These are phyloP conservation scores for Senna siamea DNA, from an alignment of 306 rosid genomes.

Conservation along the genomic window DNA sequence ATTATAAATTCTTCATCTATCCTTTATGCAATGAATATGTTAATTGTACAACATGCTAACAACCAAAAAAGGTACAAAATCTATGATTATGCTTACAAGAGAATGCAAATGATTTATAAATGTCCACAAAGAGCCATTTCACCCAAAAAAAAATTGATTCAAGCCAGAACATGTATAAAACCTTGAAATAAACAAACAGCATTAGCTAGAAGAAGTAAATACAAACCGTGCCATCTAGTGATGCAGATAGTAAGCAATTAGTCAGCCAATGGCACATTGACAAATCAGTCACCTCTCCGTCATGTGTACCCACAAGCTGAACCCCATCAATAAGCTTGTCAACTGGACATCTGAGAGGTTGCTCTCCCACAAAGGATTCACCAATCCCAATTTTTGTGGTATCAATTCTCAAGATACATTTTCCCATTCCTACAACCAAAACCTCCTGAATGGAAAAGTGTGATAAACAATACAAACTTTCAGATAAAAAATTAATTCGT, in stretches of 20 bases:
- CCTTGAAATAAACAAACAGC: background rate
- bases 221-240: slow-evolving; percentile 93
- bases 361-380: slow-evolving; percentile 68
- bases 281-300: slow-evolving; percentile 87
- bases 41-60: too few relatives aligned
- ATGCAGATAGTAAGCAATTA: slow-evolving; percentile 85
- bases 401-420: slow-evolving; percentile 77
- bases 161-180: background rate
- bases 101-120: background rate
- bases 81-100: too few relatives aligned
- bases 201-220: slow-evolving; percentile 21
- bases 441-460: slow-evolving; percentile 63
- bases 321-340: slow-evolving; percentile 88
- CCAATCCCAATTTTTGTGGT: slow-evolving; percentile 81
- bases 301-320: slow-evolving; percentile 89
- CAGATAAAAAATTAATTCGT: slow-evolving; percentile 8
- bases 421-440: slow-evolving; percentile 87
- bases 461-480: slow-evolving; percentile 31
- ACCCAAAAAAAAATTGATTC: background rate
- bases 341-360: slow-evolving; percentile 71
- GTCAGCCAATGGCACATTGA: slow-evolving; percentile 99
- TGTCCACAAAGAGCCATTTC: background rate
- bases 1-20: too few relatives aligned
- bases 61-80: too few relatives aligned
- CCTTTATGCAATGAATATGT: too few relatives aligned